phyloP scores from a whole-genome alignment of 2,329 filamentous ascomycete species.

The Cylindrodendrum hubeiense region DNA sequence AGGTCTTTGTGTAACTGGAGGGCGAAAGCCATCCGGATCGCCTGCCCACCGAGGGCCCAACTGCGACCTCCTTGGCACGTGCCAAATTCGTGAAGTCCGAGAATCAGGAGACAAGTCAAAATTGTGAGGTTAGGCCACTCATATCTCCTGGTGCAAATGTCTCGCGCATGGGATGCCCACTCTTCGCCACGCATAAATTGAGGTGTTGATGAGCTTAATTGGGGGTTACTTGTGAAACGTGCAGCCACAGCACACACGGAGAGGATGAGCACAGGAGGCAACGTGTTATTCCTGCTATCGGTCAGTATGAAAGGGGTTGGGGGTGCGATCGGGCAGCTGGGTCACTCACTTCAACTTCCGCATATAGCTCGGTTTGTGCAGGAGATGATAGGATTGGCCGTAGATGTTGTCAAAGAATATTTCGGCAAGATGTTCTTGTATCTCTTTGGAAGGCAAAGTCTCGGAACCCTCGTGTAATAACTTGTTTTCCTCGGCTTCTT shows the following conservation, averaged over 20 bases:
- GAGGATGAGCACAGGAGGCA: conserved; percentile 92
- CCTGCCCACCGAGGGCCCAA: conserved; percentile 96
- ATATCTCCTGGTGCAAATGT: conserved; percentile 88
- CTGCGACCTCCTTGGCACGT: conserved; percentile 96
- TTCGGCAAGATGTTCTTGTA: conserved; percentile 93
- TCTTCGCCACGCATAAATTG: conserved; percentile 87
- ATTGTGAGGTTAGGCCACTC: conserved; percentile 98
- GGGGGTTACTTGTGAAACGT: conserved; percentile 91
- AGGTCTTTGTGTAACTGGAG: conserved; percentile 93
- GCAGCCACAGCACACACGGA: conserved; percentile 96
- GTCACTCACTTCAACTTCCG: conserved; percentile 76
- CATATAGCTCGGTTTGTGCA: conserved; percentile 99
- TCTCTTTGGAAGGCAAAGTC: conserved; percentile 83
- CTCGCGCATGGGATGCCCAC: conserved; percentile 89
- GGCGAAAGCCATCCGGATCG: conserved; percentile 96
- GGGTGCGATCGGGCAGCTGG: too few relatives aligned
- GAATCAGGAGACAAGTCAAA: conserved; percentile 86
- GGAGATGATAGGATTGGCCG: conserved; percentile 91
- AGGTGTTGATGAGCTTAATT: conserved; percentile 79
- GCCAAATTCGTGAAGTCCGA: conserved; percentile 95
- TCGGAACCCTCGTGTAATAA: conserved; percentile 86
- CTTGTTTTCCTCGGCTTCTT: conserved; percentile 80
- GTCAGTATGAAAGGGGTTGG: conserved; percentile 19
- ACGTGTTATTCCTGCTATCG: conserved; percentile 59
- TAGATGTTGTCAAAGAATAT: conserved; percentile 97